Percentiles rank a stretch among this genome's conserved stretches.
These are phyloP conservation scores for Helicosporidium sp. DNA, from an alignment of 139 green algal genomes.

Conservation along the genomic window DNA sequence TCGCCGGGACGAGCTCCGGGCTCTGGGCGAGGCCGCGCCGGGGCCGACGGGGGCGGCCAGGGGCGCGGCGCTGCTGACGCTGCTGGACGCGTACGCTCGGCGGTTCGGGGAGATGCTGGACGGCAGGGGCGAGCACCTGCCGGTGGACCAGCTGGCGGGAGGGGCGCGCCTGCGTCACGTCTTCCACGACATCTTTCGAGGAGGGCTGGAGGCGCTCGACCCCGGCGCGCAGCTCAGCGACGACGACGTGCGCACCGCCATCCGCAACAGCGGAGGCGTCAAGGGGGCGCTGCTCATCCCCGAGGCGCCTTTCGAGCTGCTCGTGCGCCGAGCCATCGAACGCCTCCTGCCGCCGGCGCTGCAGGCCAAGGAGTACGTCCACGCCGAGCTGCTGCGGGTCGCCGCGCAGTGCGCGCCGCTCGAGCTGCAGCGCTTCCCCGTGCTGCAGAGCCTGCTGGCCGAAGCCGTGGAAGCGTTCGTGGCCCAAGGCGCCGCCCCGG, in stretches of 20 bases:
- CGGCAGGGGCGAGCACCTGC: slow-evolving; percentile 48
- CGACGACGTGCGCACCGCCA: slow-evolving; percentile 74
- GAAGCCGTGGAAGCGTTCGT: slow-evolving; percentile 59
- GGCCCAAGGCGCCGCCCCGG: slow-evolving; percentile 29
- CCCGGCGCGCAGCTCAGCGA: slow-evolving; percentile 50
- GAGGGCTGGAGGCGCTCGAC: slow-evolving; percentile 29
- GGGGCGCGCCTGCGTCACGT: slow-evolving; percentile 64
- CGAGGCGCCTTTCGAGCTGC: slow-evolving; percentile 86
- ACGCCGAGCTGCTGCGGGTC: slow-evolving; percentile 65
- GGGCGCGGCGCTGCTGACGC: slow-evolving; percentile 51
- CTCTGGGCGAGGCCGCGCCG: slow-evolving; percentile 29
- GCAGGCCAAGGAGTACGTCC: slow-evolving; percentile 45
- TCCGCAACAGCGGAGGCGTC: slow-evolving; percentile 76
- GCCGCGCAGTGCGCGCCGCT: slow-evolving; percentile 41
- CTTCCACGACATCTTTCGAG: slow-evolving; percentile 62
- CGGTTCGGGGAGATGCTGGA: slow-evolving; percentile 59
- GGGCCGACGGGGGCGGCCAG: slow-evolving; percentile 16
- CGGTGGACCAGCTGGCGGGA: slow-evolving; percentile 54
- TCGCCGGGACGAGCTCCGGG: slow-evolving; percentile 25
- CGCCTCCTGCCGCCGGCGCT: slow-evolving; percentile 53
- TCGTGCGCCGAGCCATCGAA: slow-evolving; percentile 54
- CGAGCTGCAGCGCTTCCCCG: slow-evolving; percentile 46
- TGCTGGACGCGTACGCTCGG: slow-evolving; percentile 55
- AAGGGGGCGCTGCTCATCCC: slow-evolving; percentile 62
- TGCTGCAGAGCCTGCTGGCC: slow-evolving; percentile 32